Conservation (phyloP, 768 basidiomycete species). For the Kwoniella sp. region DNA sequence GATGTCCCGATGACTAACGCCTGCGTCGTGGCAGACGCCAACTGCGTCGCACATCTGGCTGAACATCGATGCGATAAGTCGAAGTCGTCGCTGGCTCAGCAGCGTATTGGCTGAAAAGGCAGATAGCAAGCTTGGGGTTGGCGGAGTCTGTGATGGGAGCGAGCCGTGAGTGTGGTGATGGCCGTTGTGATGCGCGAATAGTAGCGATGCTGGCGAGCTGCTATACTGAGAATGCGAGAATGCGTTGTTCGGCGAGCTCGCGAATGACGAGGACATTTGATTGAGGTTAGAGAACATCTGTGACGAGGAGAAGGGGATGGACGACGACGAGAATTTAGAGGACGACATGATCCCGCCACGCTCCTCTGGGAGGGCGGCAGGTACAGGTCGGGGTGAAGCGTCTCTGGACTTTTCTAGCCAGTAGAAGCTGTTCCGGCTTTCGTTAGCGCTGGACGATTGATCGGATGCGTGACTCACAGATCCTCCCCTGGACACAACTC, state of each 20-base stretch:
- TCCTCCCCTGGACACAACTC: conserved; percentile 97
- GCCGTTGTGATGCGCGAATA: conserved; percentile 40
- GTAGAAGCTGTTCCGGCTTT: conserved; percentile 70
- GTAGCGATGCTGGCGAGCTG: conserved; percentile 36
- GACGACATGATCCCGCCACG: conserved; percentile 38
- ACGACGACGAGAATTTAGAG: conserved; percentile 47
- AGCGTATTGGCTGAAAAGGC: conserved; percentile 70
- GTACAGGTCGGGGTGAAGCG: conserved; percentile 42
- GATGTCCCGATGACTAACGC: conserved; percentile 94
- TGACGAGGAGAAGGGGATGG: conserved; percentile 47
- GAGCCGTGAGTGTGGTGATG: conserved; percentile 13
- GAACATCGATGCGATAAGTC: conserved; percentile 95
- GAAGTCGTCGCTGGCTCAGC: conserved; percentile 79
- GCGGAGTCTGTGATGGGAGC: conserved; percentile 55
- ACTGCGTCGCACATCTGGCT: conserved; percentile 98
- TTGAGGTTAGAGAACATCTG: conserved; percentile 34
- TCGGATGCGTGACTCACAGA: conserved; percentile 53
- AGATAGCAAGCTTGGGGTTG: conserved; percentile 86
- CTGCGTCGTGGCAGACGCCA: conserved; percentile 82
- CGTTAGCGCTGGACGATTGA: too few species aligned
- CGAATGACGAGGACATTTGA: conserved; percentile 35
- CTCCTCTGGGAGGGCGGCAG: conserved; percentile 33
- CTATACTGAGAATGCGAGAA: conserved; percentile 42
- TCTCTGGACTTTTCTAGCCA: conserved; percentile 95
- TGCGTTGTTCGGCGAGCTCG: conserved; percentile 34